Base-by-base conservation (phyloP, 306 rosid genomes). In the Trifolium pratense region DNA sequence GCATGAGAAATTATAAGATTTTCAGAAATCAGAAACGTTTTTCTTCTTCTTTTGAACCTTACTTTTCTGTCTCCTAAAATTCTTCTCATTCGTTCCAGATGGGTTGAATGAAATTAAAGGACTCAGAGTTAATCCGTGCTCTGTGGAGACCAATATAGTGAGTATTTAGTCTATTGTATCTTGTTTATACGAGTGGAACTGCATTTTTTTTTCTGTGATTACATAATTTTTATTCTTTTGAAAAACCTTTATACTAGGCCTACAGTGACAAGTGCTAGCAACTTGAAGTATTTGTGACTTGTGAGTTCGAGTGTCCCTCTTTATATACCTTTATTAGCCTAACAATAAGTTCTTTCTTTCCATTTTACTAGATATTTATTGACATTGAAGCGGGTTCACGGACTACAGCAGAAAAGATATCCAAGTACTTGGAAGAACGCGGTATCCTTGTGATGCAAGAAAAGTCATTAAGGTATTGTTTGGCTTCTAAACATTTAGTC, bases 131-230 rank as follows among this genome's bases (percentile, higher is more conserved):
- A 87, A 93, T 73, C 59, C 67, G 6, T 16, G 56, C 18, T 74
- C 87, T 0, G 90, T 85, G 29, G 89, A 91, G 83, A 91, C 96
- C 83, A 94, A 94, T 74, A 91, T 93, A 5, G 98, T 91, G 77
- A 89, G 97, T 89, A 75, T 70, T 17, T 46, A 11, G 66, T n/a
- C 36, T 17, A 18, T 11, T 52, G 45, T 21, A 3, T 57, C 55
- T 17, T 29, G 29, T 49, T 20, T 66, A 39, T 23, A 20, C 9
- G 31, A 63, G 42, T 45, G 36, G 25, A 73, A 73, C 49, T 43
- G 51, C 63, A 40, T 31, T 49, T 29, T 63, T 49, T 29, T 63
- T 77, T 25, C 70, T 78, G 15, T 57, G 60, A 31, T 29, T 26
- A 17, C 42, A 46, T 48, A 16, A 25, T 26, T 25, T 52, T 52